A percentile compares a stretch with the other conserved stretches of the same genome.
Conservation (phyloP, 2,329 filamentous ascomycete genomes). For the Trichoderma sp. region DNA sequence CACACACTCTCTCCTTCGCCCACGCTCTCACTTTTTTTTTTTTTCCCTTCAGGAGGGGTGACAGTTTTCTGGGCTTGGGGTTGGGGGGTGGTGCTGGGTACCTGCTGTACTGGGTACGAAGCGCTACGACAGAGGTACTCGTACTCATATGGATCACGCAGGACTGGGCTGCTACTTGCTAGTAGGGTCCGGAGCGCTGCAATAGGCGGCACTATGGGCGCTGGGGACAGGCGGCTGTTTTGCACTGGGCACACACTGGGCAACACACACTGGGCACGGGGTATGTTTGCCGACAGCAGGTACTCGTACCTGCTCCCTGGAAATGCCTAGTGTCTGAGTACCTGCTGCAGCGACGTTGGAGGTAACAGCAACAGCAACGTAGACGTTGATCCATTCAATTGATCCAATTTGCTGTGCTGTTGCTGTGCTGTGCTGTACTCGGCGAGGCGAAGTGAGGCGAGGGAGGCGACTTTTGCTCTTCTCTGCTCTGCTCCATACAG, state of each 20-base stretch:
- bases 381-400: too few relatives aligned
- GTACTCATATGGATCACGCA: not conserved
- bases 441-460: too few relatives aligned
- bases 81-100: conserved; percentile 13
- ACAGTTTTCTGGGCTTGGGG: not conserved
- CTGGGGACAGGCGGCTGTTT: conserved; percentile 9
- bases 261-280: conserved; percentile 14
- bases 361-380: not conserved
- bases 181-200: not conserved
- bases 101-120: conserved; percentile 10
- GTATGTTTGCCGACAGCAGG: not conserved
- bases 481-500: not conserved
- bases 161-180: not conserved
- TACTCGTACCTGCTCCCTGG: conserved; percentile 15
- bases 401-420: not conserved
- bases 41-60: conserved; percentile 13
- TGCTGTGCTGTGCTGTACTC: not conserved
- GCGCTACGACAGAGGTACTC: not conserved
- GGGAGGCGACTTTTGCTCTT: not conserved
- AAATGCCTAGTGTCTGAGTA: conserved; percentile 1
- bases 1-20: conserved; percentile 15
- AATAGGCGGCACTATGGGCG: conserved; percentile 5
- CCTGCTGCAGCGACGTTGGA: not conserved
- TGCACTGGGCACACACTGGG: conserved; percentile 17
- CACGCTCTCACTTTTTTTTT: conserved; percentile 8